Percentiles rank a stretch among this genome's conserved stretches.
Conservation (phyloP, 1,284 basidiomycete genomes). For the Fistulina hepatica region DNA sequence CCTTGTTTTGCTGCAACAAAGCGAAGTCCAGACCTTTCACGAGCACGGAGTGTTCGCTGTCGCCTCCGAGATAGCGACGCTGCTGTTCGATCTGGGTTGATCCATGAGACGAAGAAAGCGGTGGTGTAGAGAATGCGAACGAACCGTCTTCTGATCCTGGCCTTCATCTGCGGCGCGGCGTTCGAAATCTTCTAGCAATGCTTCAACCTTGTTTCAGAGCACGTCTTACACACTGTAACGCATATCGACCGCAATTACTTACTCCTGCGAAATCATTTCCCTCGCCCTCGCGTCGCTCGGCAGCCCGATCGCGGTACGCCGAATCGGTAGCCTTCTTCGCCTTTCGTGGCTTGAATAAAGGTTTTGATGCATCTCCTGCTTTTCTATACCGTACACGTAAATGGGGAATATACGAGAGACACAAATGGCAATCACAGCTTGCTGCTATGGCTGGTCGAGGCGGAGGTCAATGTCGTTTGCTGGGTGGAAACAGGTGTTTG, state of each 20-base stretch:
- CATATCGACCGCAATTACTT: conserved; percentile 10
- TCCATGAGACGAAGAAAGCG: background rate
- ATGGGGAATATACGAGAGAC: no score
- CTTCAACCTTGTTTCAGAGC: conserved; percentile 48
- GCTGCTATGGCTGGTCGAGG: no score
- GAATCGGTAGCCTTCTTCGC: conserved; percentile 45
- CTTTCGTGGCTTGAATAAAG: conserved; percentile 68
- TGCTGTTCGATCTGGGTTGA: conserved; percentile 58
- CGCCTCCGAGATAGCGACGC: conserved; percentile 78
- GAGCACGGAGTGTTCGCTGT: conserved; percentile 74
- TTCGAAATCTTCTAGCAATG: conserved; percentile 73
- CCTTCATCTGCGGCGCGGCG: conserved; percentile 48
- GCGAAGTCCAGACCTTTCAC: conserved; percentile 89
- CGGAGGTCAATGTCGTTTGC: no score
- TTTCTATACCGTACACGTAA: no score
- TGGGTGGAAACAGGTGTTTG: no score
- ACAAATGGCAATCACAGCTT: no score
- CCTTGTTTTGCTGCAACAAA: conserved; percentile 75
- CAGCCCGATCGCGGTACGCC: conserved; percentile 59
- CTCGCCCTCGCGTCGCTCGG: conserved; percentile 50
- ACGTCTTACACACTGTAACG: no score
- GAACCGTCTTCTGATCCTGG: conserved; percentile 22
- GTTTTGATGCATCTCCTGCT: conserved; percentile 31
- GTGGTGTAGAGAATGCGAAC: background rate
- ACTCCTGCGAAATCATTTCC: conserved; percentile 64